These are phyloP conservation scores for Arthrinium puccinioides DNA, from an alignment of 2,329 filamentous ascomycete genomes.

Conservation along the genomic window DNA sequence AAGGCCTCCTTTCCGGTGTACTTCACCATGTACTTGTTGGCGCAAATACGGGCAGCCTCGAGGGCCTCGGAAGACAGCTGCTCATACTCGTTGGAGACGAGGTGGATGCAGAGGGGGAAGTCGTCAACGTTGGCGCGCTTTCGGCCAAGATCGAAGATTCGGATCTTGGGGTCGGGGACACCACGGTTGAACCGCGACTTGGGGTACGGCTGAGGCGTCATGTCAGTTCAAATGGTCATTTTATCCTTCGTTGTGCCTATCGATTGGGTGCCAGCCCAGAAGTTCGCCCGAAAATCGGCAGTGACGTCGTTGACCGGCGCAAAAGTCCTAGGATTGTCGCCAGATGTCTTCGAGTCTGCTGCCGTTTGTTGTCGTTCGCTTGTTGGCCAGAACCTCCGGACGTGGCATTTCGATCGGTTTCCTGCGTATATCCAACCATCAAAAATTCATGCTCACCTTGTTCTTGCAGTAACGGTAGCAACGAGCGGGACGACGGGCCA, in stretches of 20 bases:
- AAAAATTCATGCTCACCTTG: slow-evolving; percentile 63
- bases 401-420: too few relatives aligned
- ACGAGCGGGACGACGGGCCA: slow-evolving; percentile 98
- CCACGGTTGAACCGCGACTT: slow-evolving; percentile 99
- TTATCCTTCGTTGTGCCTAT: too few relatives aligned
- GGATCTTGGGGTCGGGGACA: slow-evolving; percentile 80
- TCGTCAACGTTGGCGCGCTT: slow-evolving; percentile 99
- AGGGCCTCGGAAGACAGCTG: slow-evolving; percentile 99
- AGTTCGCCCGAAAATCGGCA: too few relatives aligned
- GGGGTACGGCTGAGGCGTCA: slow-evolving; percentile 81
- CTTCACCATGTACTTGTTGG: slow-evolving; percentile 94
- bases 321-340: too few relatives aligned
- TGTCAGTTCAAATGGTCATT: too few relatives aligned
- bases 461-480: slow-evolving; percentile 99
- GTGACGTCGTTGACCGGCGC: too few relatives aligned
- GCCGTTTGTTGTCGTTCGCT: too few relatives aligned
- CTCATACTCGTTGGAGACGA: slow-evolving; percentile 99
- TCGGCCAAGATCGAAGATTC: slow-evolving; percentile 98
- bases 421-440: too few relatives aligned
- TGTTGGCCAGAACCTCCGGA: too few relatives aligned
- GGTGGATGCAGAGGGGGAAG: slow-evolving; percentile 98
- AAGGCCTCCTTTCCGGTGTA: slow-evolving; percentile 65
- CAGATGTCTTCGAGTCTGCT: too few relatives aligned
- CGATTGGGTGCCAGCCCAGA: too few relatives aligned
- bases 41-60: slow-evolving; percentile 99